Base-by-base conservation (phyloP, 495 filamentous ascomycete species). In the Hypoxylon trugodes region DNA sequence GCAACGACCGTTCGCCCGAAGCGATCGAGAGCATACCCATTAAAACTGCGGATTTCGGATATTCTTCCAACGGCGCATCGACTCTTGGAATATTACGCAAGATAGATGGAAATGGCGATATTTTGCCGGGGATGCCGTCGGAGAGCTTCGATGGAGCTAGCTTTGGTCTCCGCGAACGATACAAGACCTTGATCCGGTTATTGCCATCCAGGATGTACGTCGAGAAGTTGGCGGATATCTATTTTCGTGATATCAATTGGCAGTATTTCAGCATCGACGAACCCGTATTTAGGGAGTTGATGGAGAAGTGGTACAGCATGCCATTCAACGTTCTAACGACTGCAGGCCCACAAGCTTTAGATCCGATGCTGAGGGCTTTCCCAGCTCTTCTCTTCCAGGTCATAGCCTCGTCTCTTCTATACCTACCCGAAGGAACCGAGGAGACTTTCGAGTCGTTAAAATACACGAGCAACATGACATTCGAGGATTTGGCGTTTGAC, bases 161-260 rank as follows among this genome's bases (percentile, higher is more conserved):
- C 33, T 73, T 63, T 43, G 78, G 73, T 3, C 55, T 77, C 48
- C 71, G 70, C 48, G 79, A 82, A 63, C 81, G 79, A 61, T 87
- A 84, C 70, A 84, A 82, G 59, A 73, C 74, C 22, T 59, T 81
- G 8, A 77, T 85, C 38, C 76, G 84, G 26, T 79, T 81, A 40
- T 73, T 87, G 0, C 86, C 86, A 0, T 72, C 83, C 1, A 73
- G 77, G 43, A 69, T 72, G n/a, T 82, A 79, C 69, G 79, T 84
- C 50, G 77, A 83, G 25, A 74, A 79, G 52, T 76, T 89, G 38
- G 72, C 84, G 3, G 76, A 77, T 3, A 72, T 82, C 3, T 89
- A 81, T 71, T 86, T 89, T 59, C 55, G 61, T 4, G 79, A 82
- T 13, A 80, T 87, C 57, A 87, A 87, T 68, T 85, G 83, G 79